Conservation (phyloP, 768 basidiomycete genomes). For the Tylopilus sp. region DNA sequence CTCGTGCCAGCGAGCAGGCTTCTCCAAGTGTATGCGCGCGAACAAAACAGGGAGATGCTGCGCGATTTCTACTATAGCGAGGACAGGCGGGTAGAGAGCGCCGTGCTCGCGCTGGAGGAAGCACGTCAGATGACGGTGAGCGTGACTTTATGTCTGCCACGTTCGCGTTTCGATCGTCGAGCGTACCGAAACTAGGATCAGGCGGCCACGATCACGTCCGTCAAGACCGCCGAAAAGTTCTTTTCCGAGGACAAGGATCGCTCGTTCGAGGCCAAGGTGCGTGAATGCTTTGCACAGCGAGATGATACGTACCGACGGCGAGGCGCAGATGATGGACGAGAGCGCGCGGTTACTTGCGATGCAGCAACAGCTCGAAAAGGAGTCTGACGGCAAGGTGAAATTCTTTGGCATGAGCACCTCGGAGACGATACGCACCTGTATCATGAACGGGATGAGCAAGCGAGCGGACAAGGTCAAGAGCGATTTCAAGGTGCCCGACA, state of each 20-base stretch:
- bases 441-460: constrained; percentile 79
- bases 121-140: constrained; percentile 62
- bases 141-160: background rate
- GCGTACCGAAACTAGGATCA: constrained; percentile 66
- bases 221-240: constrained; percentile 86
- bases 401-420: constrained; percentile 86
- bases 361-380: constrained; percentile 88
- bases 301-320: background rate
- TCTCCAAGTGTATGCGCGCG: constrained; percentile 85
- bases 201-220: constrained; percentile 60
- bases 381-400: constrained; percentile 68
- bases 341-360: constrained; percentile 65
- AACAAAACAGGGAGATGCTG: constrained; percentile 88
- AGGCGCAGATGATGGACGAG: constrained; percentile 88
- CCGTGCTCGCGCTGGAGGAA: constrained; percentile 84
- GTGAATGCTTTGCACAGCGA: background rate
- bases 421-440: constrained; percentile 76
- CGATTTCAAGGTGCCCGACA: constrained; percentile 95
- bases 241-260: constrained; percentile 95
- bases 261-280: constrained; percentile 84
- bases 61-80: constrained; percentile 98
- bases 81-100: constrained; percentile 91
- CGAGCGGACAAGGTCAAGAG: constrained; percentile 83
- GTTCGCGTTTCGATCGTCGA: background rate
- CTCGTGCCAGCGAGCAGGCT: constrained; percentile 74